These are phyloP conservation scores for Suillus sp. DNA, from an alignment of 768 basidiomycete species.

Conservation along the genomic window DNA sequence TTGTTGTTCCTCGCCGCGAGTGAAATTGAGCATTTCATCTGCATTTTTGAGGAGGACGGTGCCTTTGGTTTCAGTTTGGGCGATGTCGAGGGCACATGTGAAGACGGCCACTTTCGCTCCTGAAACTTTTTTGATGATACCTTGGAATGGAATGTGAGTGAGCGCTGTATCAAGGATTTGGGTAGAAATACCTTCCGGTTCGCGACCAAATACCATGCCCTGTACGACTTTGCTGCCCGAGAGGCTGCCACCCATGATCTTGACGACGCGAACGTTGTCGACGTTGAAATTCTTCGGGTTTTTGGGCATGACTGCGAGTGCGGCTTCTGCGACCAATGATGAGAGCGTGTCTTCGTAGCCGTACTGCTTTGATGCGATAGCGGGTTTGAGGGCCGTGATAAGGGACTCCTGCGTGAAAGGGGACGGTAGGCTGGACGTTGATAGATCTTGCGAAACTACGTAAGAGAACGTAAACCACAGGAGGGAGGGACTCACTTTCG, in stretches of 20 bases:
- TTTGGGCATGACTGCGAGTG: slow-evolving; percentile 86
- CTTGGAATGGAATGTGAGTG: slow-evolving; percentile 37
- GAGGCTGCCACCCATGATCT: slow-evolving; percentile 96
- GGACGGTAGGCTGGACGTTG: slow-evolving; percentile 65
- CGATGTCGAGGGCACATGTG: slow-evolving; percentile 88
- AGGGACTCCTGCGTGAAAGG: slow-evolving; percentile 75
- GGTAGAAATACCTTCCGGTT: slow-evolving; percentile 76
- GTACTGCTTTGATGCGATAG: slow-evolving; percentile 97
- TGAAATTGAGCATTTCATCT: slow-evolving; percentile 97
- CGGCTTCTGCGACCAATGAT: slow-evolving; percentile 88
- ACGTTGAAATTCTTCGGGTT: slow-evolving; percentile 95
- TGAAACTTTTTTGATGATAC: slow-evolving; percentile 76
- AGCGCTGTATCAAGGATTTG: background rate
- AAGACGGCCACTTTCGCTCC: slow-evolving; percentile 95
- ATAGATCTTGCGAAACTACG: slow-evolving; percentile 54
- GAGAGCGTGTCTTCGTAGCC: slow-evolving; percentile 87
- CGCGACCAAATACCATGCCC: slow-evolving; percentile 97
- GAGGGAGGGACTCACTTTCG: slow-evolving; percentile 65
- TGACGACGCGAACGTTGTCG: slow-evolving; percentile 97
- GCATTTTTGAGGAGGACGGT: slow-evolving; percentile 95
- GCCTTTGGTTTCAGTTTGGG: slow-evolving; percentile 98
- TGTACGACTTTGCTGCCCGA: slow-evolving; percentile 83
- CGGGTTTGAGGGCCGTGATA: slow-evolving; percentile 77
- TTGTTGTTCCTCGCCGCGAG: slow-evolving; percentile 93
- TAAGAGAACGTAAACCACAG: slow-evolving; percentile 13